These are phyloP conservation scores for Polygonum maritimum DNA, from an alignment of 148 eudicot genomes.

Conservation along the genomic window DNA sequence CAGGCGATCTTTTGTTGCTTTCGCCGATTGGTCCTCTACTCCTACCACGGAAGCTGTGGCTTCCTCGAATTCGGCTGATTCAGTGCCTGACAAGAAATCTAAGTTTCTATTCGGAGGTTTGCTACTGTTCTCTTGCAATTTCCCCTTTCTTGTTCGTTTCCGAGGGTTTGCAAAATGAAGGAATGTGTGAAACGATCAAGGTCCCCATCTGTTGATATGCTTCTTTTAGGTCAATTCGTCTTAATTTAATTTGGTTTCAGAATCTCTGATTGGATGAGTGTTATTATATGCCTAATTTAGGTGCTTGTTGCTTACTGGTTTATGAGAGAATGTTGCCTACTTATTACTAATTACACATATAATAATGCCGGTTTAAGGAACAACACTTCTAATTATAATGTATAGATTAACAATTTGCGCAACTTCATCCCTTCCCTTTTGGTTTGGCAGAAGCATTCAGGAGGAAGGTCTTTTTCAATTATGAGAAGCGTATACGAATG, in stretches of 20 bases:
- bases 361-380: background rate
- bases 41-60: background rate
- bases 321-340: background rate
- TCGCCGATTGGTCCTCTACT: conserved; percentile 7
- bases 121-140: background rate
- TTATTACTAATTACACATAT: background rate
- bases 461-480: conserved; percentile 81
- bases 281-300: too few species aligned
- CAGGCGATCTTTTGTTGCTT: background rate
- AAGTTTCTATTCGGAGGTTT: conserved; percentile 11
- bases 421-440: background rate
- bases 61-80: background rate
- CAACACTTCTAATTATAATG: background rate
- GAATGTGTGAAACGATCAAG: background rate
- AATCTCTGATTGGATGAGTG: background rate
- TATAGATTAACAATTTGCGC: background rate
- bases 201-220: background rate
- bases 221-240: background rate
- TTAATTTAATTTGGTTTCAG: background rate
- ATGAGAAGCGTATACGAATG: conserved; percentile 78
- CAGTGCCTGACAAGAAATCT: background rate
- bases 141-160: background rate
- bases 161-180: background rate
- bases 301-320: too few species aligned
- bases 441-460: conserved; percentile 59